Evolutionary conservation across 2,329 filamentous ascomycete species (phyloP).

Genomic region (Diatrype stigma): DNA sequence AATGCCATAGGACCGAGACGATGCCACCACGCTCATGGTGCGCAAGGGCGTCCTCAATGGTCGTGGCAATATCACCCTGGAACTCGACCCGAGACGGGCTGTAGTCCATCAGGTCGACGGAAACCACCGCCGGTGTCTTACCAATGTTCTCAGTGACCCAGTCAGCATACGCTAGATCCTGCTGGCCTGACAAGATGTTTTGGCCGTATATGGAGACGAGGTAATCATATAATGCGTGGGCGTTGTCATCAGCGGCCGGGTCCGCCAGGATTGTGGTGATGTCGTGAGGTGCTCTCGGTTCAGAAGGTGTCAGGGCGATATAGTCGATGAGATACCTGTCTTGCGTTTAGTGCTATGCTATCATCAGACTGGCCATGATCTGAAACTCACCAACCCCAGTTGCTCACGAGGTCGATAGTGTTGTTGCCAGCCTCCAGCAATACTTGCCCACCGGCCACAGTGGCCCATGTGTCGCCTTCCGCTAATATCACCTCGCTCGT

Average conservation of each 20-base stretch:
- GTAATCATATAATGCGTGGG: slow-evolving; percentile 36
- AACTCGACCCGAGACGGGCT: slow-evolving; percentile 39
- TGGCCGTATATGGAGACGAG: slow-evolving; percentile 41
- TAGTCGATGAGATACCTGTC: slow-evolving; percentile 39
- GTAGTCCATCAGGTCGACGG: slow-evolving; percentile 47
- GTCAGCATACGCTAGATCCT: slow-evolving; percentile 38
- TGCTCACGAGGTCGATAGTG: slow-evolving; percentile 40
- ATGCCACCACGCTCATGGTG: slow-evolving; percentile 41
- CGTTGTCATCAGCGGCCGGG: slow-evolving; percentile 30
- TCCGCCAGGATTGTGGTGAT: slow-evolving; percentile 35
- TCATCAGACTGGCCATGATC: background rate
- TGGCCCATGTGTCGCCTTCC: slow-evolving; percentile 33
- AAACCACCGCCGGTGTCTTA: slow-evolving; percentile 43
- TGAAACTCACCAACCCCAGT: slow-evolving; percentile 42
- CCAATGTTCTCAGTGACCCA: slow-evolving; percentile 41
- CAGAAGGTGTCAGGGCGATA: slow-evolving; percentile 34
- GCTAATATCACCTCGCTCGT: slow-evolving; percentile 38
- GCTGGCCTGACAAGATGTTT: slow-evolving; percentile 45
- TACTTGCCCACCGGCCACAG: slow-evolving; percentile 39
- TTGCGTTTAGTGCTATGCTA: background rate
- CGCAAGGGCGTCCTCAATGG: slow-evolving; percentile 43
- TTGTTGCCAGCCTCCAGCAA: slow-evolving; percentile 39
- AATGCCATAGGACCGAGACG: slow-evolving; percentile 45
- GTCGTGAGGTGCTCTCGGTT: slow-evolving; percentile 33
- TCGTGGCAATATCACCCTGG: slow-evolving; percentile 33